phyloP scores from a whole-genome alignment of 2,329 filamentous ascomycete genomes.

The Diplodia corticola region DNA sequence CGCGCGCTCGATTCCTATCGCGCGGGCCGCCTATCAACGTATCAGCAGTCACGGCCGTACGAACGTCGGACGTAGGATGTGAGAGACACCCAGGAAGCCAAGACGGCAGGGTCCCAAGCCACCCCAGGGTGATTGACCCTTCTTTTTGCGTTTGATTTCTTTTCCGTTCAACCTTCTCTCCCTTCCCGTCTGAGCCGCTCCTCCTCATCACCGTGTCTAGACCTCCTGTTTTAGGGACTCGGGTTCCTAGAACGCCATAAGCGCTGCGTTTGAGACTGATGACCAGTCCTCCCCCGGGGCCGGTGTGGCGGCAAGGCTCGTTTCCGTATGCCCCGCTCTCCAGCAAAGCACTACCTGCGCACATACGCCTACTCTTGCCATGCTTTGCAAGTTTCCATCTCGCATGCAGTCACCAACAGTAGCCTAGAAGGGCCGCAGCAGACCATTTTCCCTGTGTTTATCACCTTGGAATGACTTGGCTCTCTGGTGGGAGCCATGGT shows the following conservation, averaged over 20 bases:
- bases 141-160: not conserved
- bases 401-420: not conserved
- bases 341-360: not conserved
- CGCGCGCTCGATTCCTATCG: not conserved
- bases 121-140: not conserved
- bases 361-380: not conserved
- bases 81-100: not conserved
- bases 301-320: not conserved
- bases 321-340: not conserved
- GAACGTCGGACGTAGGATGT: not conserved
- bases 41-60: not conserved
- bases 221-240: not conserved
- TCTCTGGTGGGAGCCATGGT: not conserved
- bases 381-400: not conserved
- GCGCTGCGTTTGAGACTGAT: not conserved
- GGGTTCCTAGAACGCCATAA: not conserved
- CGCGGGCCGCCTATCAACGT: not conserved
- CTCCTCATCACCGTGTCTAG: not conserved
- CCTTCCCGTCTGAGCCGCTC: not conserved
- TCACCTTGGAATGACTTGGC: not conserved
- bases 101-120: not conserved
- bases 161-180: not conserved
- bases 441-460: not conserved
- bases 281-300: not conserved
- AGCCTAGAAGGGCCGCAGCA: not conserved